Evolutionary conservation across 202 grass and related monocot genomes (phyloP), one percentile per base, ranked within the genome.

Genomic region (Saccharum hybrid): DNA sequence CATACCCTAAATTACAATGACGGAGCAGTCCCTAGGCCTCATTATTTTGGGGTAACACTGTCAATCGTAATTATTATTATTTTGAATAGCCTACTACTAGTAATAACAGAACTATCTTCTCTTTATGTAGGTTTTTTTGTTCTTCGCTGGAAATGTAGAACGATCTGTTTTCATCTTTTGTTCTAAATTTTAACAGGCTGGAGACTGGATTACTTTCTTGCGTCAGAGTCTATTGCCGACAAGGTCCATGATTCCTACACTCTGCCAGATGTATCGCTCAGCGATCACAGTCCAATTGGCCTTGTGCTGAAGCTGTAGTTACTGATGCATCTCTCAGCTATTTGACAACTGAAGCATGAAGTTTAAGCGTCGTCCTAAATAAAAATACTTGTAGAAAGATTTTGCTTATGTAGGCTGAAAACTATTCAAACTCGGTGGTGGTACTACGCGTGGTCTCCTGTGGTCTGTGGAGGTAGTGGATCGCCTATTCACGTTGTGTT

Each of bases 171-270:
- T 63, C 54, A 45, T 38, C 21, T 51, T 59, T 59, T 72, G 13
- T 61, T 46, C 1, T 68, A 74, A 69, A 36, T 43, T 68, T 73
- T 62, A 62, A 56, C 89, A 91, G 92, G 92, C 36, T 94, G 84
- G 87, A 71, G 84, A 22, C 16, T 94, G 22, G 92, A 94, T 80
- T 94, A 89, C 77, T 94, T 94, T 86, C 92, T 91, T 51, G 89
- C 76, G 0, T 94, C 87, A 37, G 87, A 85, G 31, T 85, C 81
- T 54, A 60, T 91, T 68, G 66, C 39, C 0, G 74, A 81, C 66
- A 82, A 82, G 85, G 82, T 90, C 19, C 87, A 91, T 83, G 92
- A 94, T 75, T 94, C 87, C 0, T 91, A 87, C 67, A 89, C 82
- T 81, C 84, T 91, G 52, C 92, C 92, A 6, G 81, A 94, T 76